Conservation (phyloP, 176 grass and related monocot species). For the Guadua angustifolia region DNA sequence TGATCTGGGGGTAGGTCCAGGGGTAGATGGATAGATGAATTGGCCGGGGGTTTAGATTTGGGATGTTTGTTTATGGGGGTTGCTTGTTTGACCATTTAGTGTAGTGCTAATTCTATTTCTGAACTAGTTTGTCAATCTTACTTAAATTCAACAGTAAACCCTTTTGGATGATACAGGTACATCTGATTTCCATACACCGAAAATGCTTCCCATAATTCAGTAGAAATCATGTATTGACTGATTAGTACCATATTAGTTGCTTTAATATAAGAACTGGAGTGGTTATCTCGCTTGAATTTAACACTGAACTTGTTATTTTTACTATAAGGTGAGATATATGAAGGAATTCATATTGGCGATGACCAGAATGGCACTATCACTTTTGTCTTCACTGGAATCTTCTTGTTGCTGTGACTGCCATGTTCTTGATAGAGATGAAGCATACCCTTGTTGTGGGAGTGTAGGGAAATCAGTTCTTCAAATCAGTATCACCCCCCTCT, state of each 20-base stretch:
- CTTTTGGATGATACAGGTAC: background rate
- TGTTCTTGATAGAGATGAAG: conserved; percentile 41
- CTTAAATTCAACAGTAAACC: background rate
- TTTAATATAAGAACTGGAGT: background rate
- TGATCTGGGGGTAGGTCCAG: too few species aligned
- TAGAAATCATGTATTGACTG: background rate
- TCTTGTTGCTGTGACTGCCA: conserved; percentile 53
- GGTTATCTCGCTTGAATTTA: background rate
- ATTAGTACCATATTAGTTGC: background rate
- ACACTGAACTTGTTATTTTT: background rate
- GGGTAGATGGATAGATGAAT: too few species aligned
- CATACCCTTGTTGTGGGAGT: conserved; percentile 37
- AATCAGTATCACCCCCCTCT: conserved; percentile 57
- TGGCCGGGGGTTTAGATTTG: too few species aligned
- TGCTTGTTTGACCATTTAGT: too few species aligned
- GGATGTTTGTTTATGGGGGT: too few species aligned
- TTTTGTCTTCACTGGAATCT: conserved; percentile 69
- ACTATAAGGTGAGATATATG: conserved; percentile 80
- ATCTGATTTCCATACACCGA: background rate
- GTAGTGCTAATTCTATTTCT: background rate
- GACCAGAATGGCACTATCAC: conserved; percentile 69
- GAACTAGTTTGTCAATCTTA: background rate
- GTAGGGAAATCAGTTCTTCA: conserved; percentile 54
- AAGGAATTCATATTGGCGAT: conserved; percentile 62
- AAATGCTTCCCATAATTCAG: background rate